phyloP scores from a whole-genome alignment of 2,329 filamentous ascomycete genomes.

The Xylariaceae sp. region DNA sequence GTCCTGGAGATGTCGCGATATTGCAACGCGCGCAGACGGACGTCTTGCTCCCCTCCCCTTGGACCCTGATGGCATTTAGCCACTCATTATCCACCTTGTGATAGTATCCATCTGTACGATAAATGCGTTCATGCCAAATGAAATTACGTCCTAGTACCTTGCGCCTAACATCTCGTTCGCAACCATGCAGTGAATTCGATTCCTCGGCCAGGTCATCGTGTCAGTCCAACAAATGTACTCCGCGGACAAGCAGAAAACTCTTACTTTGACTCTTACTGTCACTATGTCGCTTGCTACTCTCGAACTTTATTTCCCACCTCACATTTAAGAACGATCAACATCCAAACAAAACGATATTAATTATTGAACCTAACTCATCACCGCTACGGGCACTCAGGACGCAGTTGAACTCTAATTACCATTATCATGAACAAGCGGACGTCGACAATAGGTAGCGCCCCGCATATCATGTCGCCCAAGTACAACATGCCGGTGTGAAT shows the following conservation, averaged over 20 bases:
- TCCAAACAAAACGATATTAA: neutral
- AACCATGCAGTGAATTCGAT: neutral
- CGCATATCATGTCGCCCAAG: slow-evolving; percentile 14
- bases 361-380: neutral
- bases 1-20: too few species aligned
- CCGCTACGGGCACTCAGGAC: neutral
- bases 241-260: neutral
- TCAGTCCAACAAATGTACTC: neutral
- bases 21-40: too few species aligned
- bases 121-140: slow-evolving; percentile 9
- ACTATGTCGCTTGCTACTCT: too few species aligned
- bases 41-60: neutral
- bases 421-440: neutral
- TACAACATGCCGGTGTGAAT: slow-evolving; percentile 5
- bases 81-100: neutral
- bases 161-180: neutral
- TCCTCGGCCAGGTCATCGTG: neutral
- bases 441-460: neutral
- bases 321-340: neutral
- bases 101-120: slow-evolving; percentile 15
- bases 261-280: neutral
- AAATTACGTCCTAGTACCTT: neutral
- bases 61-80: neutral
- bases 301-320: too few species aligned
- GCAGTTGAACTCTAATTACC: neutral